Evolutionary conservation across 352 stramenopile genomes (phyloP).

Genomic region (Phytophthora rubi): DNA sequence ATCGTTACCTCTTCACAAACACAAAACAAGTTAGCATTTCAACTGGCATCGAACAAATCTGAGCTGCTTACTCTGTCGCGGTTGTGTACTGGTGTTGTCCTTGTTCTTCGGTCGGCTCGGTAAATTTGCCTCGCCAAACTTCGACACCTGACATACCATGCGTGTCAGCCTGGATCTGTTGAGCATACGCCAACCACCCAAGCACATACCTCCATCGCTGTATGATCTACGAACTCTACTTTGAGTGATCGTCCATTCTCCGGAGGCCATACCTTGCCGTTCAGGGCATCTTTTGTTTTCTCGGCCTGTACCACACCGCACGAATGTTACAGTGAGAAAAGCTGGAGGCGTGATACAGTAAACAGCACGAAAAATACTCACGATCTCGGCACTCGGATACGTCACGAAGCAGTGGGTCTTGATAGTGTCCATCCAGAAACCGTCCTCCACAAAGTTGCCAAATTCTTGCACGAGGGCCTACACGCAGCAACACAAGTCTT

Average conservation of each 20-base stretch:
- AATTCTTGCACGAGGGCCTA: constrained; percentile 65
- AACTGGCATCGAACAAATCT: neutral
- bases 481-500: constrained; percentile 6
- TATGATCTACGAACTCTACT: constrained; percentile 45
- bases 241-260: constrained; percentile 59
- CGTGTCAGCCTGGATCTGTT: neutral
- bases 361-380: constrained; percentile 23
- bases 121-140: constrained; percentile 32
- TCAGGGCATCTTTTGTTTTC: constrained; percentile 49
- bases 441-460: constrained; percentile 65
- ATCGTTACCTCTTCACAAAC: constrained; percentile 47
- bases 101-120: constrained; percentile 33
- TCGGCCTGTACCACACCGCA: constrained; percentile 39
- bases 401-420: constrained; percentile 91
- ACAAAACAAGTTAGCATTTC: constrained; percentile 7
- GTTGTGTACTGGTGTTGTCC: constrained; percentile 22
- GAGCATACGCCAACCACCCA: neutral
- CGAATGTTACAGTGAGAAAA: neutral
- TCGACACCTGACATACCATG: constrained; percentile 27
- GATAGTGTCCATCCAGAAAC: constrained; percentile 90
- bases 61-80: constrained; percentile 29
- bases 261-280: constrained; percentile 71
- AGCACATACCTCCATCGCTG: constrained; percentile 52
- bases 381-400: constrained; percentile 55
- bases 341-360: neutral